These are phyloP conservation scores for Capronia coronata DNA, from an alignment of 2,329 filamentous ascomycete genomes.

Conservation along the genomic window DNA sequence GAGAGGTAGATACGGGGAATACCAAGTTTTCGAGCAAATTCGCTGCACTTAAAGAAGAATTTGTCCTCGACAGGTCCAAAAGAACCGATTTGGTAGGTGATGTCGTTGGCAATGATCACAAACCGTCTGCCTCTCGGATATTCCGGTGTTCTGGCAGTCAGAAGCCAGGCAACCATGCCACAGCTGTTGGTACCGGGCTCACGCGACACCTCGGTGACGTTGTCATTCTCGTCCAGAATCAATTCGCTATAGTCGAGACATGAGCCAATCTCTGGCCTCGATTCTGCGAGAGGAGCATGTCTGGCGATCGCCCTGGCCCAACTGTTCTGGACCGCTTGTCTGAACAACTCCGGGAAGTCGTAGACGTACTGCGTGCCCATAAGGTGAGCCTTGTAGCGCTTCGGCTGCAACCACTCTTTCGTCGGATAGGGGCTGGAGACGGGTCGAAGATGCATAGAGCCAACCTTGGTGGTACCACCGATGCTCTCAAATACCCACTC, in stretches of 20 bases:
- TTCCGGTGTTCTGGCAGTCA: slow-evolving; percentile 89
- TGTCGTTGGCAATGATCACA: slow-evolving; percentile 96
- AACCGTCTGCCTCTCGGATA: slow-evolving; percentile 89
- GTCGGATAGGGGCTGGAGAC: slow-evolving; percentile 91
- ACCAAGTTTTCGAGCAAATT: slow-evolving; percentile 85
- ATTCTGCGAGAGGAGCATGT: slow-evolving; percentile 66
- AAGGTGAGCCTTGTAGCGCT: slow-evolving; percentile 97
- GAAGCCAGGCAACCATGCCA: slow-evolving; percentile 98
- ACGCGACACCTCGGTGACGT: slow-evolving; percentile 83
- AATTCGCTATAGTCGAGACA: slow-evolving; percentile 93
- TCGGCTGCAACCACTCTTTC: slow-evolving; percentile 97
- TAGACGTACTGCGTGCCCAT: slow-evolving; percentile 99
- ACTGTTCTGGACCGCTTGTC: slow-evolving; percentile 92
- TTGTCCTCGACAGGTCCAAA: slow-evolving; percentile 95
- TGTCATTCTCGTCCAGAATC: slow-evolving; percentile 89
- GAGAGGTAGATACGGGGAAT: slow-evolving; percentile 97
- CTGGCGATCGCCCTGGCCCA: slow-evolving; percentile 73
- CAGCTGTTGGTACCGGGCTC: slow-evolving; percentile 93
- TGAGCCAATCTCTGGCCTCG: slow-evolving; percentile 77
- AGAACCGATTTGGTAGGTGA: slow-evolving; percentile 97
- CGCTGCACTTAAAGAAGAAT: slow-evolving; percentile 99
- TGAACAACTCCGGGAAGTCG: slow-evolving; percentile 98
- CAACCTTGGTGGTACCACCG: slow-evolving; percentile 88
- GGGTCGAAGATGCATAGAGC: slow-evolving; percentile 85
- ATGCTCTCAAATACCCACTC: slow-evolving; percentile 99